phyloP scores from a whole-genome alignment of 257 asterid species.

The Solanum tarijense region DNA sequence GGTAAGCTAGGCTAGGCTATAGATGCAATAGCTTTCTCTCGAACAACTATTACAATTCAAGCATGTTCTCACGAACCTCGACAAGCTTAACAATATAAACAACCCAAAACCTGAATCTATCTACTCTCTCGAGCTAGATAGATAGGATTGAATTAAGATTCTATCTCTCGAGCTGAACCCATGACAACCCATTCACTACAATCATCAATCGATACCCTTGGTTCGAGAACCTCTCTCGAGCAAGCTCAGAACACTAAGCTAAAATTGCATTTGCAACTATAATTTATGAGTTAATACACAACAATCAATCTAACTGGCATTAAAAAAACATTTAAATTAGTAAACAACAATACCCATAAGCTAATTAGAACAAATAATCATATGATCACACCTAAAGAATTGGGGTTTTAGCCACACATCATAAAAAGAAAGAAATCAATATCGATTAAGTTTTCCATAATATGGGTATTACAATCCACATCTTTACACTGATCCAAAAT shows the following conservation, averaged over 20 bases:
- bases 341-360: background rate
- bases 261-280: no score
- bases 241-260: background rate
- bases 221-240: background rate
- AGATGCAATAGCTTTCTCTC: background rate
- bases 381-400: no score
- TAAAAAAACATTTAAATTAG: background rate
- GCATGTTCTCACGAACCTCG: background rate
- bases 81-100: background rate
- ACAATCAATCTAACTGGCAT: background rate
- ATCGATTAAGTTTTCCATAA: no score
- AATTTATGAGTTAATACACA: no score
- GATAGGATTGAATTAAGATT: background rate
- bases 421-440: no score
- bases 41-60: no score
- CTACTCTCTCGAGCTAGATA: background rate
- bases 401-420: background rate
- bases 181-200: background rate
- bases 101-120: background rate
- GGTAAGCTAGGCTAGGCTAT: no score
- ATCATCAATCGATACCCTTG: background rate
- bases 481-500: background rate
- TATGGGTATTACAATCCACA: background rate
- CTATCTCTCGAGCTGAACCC: no score
- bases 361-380: no score